phyloP scores from a whole-genome alignment of 73 alveolate genomes.

The Diophrys sp. region DNA sequence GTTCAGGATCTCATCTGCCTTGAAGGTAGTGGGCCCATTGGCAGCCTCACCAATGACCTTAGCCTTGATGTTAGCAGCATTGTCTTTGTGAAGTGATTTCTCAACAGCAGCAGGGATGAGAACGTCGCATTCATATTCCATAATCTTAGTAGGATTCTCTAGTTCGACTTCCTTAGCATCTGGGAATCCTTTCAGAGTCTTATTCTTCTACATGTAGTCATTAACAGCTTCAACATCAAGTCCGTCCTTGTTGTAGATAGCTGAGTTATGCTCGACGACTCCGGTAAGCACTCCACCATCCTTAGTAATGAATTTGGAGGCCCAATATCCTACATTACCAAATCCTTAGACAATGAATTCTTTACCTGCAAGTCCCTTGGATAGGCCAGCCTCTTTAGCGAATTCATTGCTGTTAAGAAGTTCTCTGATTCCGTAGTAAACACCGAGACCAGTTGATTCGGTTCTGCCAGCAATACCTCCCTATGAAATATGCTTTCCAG shows the following conservation, averaged over 20 bases:
- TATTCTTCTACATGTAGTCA: constrained; percentile 52
- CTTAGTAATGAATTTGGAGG: constrained; percentile 76
- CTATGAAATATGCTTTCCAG: constrained; percentile 73
- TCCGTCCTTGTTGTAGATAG: constrained; percentile 74
- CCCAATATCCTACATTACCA: constrained; percentile 93
- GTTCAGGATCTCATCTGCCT: constrained; percentile 54
- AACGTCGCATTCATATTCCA: constrained; percentile 79
- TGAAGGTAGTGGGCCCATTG: constrained; percentile 64
- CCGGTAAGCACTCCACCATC: constrained; percentile 77
- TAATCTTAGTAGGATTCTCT: constrained; percentile 48
- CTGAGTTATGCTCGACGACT: constrained; percentile 81
- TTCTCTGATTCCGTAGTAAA: constrained; percentile 78
- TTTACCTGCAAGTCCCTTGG: constrained; percentile 70
- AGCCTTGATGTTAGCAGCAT: constrained; percentile 75
- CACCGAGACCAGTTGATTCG: constrained; percentile 88
- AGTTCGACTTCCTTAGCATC: constrained; percentile 62
- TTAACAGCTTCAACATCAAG: constrained; percentile 76
- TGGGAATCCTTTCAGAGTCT: constrained; percentile 77
- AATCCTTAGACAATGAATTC: constrained; percentile 82
- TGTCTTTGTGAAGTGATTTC: constrained; percentile 63
- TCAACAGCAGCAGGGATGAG: constrained; percentile 90
- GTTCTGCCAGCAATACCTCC: constrained; percentile 92
- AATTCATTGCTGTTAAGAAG: constrained; percentile 57
- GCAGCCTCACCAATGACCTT: constrained; percentile 86
- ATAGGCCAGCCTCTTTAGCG: constrained; percentile 47